Evolutionary conservation across 371 early-diverging fungal species (phyloP).

Genomic region (Zopfochytrium polystomum): DNA sequence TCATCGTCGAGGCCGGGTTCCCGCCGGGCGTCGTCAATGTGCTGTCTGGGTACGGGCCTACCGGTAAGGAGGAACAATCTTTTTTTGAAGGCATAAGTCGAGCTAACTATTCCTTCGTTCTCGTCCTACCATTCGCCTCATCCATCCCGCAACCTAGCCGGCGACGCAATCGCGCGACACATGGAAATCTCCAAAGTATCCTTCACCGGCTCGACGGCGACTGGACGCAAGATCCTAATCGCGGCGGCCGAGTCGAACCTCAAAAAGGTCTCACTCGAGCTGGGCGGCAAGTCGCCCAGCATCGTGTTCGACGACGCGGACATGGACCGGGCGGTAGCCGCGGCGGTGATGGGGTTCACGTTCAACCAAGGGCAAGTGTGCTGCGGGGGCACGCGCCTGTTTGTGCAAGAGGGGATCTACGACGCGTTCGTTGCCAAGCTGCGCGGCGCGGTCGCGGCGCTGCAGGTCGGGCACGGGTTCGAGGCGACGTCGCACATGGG

Average conservation of each 20-base stretch:
- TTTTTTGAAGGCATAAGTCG: too few relatives aligned
- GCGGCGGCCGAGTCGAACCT: constrained; percentile 65
- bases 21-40: constrained; percentile 83
- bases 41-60: constrained; percentile 27
- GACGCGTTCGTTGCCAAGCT: constrained; percentile 63
- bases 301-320: constrained; percentile 85
- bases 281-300: constrained; percentile 87
- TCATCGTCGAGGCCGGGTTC: constrained; percentile 72
- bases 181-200: constrained; percentile 53
- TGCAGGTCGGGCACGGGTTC: constrained; percentile 77
- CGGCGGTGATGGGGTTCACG: constrained; percentile 22
- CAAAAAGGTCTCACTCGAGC: constrained; percentile 77
- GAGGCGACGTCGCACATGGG: constrained; percentile 64
- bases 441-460: constrained; percentile 18
- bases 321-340: constrained; percentile 70
- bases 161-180: constrained; percentile 54
- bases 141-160: too few relatives aligned
- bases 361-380: constrained; percentile 25
- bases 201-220: constrained; percentile 73
- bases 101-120: too few relatives aligned
- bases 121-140: too few relatives aligned
- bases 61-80: too few relatives aligned
- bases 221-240: constrained; percentile 69
- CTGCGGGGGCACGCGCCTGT: constrained; percentile 52
- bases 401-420: constrained; percentile 71